These are phyloP conservation scores for Lactarius trivialis DNA, from an alignment of 768 basidiomycete species.

Conservation along the genomic window DNA sequence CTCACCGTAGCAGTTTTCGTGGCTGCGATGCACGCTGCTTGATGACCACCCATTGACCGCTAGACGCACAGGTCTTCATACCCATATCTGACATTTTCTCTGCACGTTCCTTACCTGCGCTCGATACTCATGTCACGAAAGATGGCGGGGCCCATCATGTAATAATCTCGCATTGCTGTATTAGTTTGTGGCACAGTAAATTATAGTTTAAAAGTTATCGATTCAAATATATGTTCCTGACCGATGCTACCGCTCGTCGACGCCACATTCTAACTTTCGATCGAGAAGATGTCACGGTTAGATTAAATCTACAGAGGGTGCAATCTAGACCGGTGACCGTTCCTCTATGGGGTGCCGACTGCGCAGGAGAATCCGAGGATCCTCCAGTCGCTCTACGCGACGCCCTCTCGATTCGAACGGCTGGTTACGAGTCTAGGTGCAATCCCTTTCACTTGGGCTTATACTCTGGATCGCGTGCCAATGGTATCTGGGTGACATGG, in stretches of 20 bases:
- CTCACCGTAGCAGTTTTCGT: constrained; percentile 22
- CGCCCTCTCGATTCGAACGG: no score
- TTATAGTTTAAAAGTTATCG: background rate
- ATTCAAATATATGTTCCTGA: background rate
- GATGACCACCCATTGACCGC: background rate
- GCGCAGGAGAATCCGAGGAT: no score
- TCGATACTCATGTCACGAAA: background rate
- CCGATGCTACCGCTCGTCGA: background rate
- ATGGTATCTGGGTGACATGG: background rate
- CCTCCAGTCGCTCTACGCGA: no score
- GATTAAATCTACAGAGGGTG: no score
- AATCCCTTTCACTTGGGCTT: background rate
- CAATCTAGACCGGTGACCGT: no score
- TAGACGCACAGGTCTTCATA: background rate
- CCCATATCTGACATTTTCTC: background rate
- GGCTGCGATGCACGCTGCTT: constrained; percentile 15
- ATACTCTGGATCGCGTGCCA: no score
- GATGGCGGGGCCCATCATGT: background rate
- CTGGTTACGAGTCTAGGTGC: no score
- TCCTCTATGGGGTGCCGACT: no score
- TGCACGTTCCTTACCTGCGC: background rate
- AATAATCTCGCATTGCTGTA: background rate
- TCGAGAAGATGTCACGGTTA: no score
- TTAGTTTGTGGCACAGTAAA: background rate
- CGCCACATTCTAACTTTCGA: background rate